These are phyloP conservation scores for Toxoplasma gondii DNA, from an alignment of 169 alveolate species.

Conservation along the genomic window DNA sequence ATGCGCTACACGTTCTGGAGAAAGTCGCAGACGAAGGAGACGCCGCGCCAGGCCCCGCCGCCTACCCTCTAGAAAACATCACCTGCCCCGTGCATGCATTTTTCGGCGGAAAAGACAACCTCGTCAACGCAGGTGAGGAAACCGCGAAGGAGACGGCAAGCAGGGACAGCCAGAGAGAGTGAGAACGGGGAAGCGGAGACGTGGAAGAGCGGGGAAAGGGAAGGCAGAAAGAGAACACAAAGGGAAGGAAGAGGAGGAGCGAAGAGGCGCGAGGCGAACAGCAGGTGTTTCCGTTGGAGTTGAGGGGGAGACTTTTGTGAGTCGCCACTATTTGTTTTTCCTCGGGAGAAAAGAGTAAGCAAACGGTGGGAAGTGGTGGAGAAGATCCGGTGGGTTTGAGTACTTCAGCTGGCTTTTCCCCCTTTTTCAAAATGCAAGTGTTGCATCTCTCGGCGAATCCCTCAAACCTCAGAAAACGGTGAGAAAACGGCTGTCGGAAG, in stretches of 20 bases:
- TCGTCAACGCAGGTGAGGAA: constrained; percentile 58
- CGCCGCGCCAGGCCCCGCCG: constrained; percentile 30
- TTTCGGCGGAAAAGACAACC: constrained; percentile 62
- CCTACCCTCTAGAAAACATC: constrained; percentile 56
- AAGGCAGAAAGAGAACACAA: background rate
- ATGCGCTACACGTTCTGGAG: background rate
- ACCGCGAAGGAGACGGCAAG: background rate
- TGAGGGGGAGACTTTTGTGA: too few species aligned
- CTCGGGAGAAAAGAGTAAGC: too few species aligned
- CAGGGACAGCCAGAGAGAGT: background rate
- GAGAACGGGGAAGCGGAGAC: background rate
- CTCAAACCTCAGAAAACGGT: too few species aligned
- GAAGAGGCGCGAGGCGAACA: too few species aligned
- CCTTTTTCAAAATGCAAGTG: too few species aligned
- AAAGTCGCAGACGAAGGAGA: background rate
- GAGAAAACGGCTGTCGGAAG: too few species aligned
- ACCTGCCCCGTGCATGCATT: constrained; percentile 30
- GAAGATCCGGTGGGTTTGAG: too few species aligned
- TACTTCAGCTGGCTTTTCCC: too few species aligned
- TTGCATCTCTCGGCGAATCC: too few species aligned
- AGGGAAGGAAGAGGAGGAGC: background rate
- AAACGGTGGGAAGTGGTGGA: too few species aligned
- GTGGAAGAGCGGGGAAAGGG: background rate
- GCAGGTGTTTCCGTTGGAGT: too few species aligned
- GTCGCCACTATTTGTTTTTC: too few species aligned